A percentile compares a stretch with the other conserved stretches of the same genome.
These are phyloP conservation scores for Pilaira anomala DNA, from an alignment of 192 early-diverging fungal species.

Conservation along the genomic window DNA sequence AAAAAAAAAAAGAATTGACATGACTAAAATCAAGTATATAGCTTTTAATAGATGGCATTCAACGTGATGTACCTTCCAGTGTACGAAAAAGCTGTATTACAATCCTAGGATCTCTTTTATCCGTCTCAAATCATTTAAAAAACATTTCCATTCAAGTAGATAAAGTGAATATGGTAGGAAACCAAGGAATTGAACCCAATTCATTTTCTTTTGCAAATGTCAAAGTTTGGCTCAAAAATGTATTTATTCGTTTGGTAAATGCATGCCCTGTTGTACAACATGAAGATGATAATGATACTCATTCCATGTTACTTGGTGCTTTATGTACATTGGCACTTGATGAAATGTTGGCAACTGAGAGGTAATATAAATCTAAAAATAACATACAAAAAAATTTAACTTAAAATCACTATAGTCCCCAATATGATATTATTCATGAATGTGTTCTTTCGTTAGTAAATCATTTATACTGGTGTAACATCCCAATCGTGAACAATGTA, in stretches of 20 bases:
- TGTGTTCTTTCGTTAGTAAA: constrained; percentile 61
- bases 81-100: constrained; percentile 44
- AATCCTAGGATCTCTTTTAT: constrained; percentile 44
- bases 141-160: constrained; percentile 14
- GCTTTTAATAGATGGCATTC: constrained; percentile 35
- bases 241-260: constrained; percentile 26
- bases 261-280: constrained; percentile 3
- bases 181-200: neutral
- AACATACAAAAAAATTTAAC: neutral
- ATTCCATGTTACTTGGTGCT: constrained; percentile 42
- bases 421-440: constrained; percentile 50
- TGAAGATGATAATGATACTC: constrained; percentile 31
- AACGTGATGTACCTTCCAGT: constrained; percentile 37
- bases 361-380: too few species aligned
- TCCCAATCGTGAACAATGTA: constrained; percentile 59
- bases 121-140: constrained; percentile 29
- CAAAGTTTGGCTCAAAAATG: constrained; percentile 35
- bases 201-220: constrained; percentile 18
- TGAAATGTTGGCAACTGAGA: constrained; percentile 30
- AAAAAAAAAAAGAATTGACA: neutral
- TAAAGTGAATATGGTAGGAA: neutral
- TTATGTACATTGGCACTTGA: constrained; percentile 32
- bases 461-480: constrained; percentile 60
- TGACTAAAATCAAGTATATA: too few species aligned
- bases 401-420: constrained; percentile 27